A percentile compares a stretch with the other conserved stretches of the same genome.
These are phyloP conservation scores for Coelastrella sp. DNA, from an alignment of 139 green algal genomes.

Conservation along the genomic window DNA sequence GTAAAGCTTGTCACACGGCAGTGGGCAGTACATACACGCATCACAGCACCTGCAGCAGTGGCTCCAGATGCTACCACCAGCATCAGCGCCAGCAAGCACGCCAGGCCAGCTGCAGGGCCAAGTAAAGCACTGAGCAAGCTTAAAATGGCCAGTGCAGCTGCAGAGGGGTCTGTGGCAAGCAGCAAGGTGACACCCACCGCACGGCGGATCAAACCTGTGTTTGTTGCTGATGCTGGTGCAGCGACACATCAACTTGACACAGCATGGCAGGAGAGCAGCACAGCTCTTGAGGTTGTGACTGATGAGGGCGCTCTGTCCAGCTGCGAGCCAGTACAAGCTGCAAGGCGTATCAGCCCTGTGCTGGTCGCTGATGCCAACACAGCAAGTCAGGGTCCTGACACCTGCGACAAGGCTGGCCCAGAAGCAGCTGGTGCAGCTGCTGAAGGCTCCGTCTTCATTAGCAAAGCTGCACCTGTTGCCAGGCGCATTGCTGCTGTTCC, in stretches of 20 bases:
- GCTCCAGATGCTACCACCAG: background rate
- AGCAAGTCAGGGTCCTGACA: background rate
- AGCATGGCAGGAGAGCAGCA: too few species aligned
- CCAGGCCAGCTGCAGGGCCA: background rate
- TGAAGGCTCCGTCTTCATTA: too few species aligned
- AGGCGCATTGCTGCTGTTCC: too few species aligned
- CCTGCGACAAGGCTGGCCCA: too few species aligned
- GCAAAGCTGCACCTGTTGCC: too few species aligned
- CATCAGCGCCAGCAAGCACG: background rate
- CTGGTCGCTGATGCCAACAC: background rate
- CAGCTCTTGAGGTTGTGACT: too few species aligned
- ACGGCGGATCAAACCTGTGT: constrained; percentile 27
- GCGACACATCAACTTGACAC: background rate
- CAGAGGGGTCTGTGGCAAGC: background rate
- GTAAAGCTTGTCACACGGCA: constrained; percentile 13
- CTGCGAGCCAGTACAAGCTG: too few species aligned
- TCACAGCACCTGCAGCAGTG: constrained; percentile 12
- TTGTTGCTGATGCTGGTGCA: background rate
- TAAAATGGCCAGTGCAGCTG: background rate
- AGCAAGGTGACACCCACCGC: background rate
- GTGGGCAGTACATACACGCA: constrained; percentile 32
- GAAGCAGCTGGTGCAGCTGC: too few species aligned
- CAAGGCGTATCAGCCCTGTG: constrained; percentile 33
- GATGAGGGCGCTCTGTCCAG: too few species aligned
- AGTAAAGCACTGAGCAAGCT: background rate